A percentile compares a stretch with the other conserved stretches of the same genome.
Evolutionary conservation across 225 moss, liverwort and hornwort genomes (phyloP).

Genomic region (Straminergon stramineum): DNA sequence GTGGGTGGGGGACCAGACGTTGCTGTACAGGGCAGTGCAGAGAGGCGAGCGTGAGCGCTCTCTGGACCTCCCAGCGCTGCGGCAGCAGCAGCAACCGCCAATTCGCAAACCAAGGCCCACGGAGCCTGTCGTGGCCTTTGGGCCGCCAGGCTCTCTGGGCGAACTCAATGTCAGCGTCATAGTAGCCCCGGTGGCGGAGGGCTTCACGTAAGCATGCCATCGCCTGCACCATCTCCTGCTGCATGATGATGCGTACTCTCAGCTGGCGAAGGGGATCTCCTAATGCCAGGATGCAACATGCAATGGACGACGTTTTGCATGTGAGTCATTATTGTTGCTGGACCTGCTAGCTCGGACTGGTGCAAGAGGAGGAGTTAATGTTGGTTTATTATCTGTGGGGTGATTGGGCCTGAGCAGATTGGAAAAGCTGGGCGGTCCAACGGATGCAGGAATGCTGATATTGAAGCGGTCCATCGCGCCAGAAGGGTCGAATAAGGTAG

Average conservation of each 20-base stretch:
- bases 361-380: background rate
- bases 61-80: constrained; percentile 58
- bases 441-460: constrained; percentile 48
- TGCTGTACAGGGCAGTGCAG: constrained; percentile 74
- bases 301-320: background rate
- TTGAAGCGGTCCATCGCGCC: constrained; percentile 74
- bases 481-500: constrained; percentile 70
- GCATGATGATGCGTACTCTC: background rate
- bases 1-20: constrained; percentile 93
- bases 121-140: constrained; percentile 84
- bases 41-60: constrained; percentile 68
- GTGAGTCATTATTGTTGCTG: background rate
- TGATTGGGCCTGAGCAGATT: constrained; percentile 18
- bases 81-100: background rate
- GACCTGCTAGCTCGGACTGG: background rate
- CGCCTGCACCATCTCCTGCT: background rate
- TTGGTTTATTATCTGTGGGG: background rate
- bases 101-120: constrained; percentile 9
- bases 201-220: constrained; percentile 51
- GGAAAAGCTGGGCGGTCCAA: constrained; percentile 68
- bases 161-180: constrained; percentile 86
- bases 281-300: background rate
- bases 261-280: background rate
- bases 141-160: constrained; percentile 74
- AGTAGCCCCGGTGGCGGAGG: constrained; percentile 60